A percentile compares a stretch with the other conserved stretches of the same genome.
phyloP scores from a whole-genome alignment of 768 basidiomycete genomes.

The Lepiota venenata region DNA sequence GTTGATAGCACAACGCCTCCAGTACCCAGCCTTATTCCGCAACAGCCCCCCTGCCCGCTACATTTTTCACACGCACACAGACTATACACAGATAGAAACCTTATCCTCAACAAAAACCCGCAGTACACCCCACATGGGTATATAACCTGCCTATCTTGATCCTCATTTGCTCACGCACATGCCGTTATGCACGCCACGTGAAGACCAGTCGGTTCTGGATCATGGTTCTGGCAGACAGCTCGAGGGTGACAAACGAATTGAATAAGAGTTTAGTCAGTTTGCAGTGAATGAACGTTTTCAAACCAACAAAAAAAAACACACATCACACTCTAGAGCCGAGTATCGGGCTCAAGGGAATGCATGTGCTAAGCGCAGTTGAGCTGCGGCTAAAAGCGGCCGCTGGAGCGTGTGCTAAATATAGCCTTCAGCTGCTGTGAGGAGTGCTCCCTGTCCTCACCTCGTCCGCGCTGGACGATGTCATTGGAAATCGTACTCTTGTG shows the following conservation, averaged over 20 bases:
- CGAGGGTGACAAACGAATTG: too few relatives aligned
- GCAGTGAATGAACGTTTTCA: too few relatives aligned
- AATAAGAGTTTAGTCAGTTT: too few relatives aligned
- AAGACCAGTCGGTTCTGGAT: too few relatives aligned
- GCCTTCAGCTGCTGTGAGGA: neutral
- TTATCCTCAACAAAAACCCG: neutral
- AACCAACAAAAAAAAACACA: too few relatives aligned
- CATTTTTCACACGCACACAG: constrained; percentile 6
- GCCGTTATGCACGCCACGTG: neutral
- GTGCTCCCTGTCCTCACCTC: constrained; percentile 4
- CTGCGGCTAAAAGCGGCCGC: constrained; percentile 5
- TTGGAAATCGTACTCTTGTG: neutral
- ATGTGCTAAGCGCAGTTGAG: neutral
- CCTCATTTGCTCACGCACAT: neutral
- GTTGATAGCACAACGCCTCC: neutral
- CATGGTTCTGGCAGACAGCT: too few relatives aligned
- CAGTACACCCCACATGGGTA: constrained; percentile 11
- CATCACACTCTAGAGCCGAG: too few relatives aligned
- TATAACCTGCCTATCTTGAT: neutral
- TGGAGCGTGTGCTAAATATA: constrained; percentile 9
- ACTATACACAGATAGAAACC: too few relatives aligned
- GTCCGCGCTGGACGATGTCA: neutral
- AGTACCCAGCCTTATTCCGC: neutral
- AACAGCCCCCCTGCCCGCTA: neutral
- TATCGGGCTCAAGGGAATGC: too few relatives aligned